Conservation (phyloP, 2,329 filamentous ascomycete genomes). For the Dothideomycetes sp. region DNA sequence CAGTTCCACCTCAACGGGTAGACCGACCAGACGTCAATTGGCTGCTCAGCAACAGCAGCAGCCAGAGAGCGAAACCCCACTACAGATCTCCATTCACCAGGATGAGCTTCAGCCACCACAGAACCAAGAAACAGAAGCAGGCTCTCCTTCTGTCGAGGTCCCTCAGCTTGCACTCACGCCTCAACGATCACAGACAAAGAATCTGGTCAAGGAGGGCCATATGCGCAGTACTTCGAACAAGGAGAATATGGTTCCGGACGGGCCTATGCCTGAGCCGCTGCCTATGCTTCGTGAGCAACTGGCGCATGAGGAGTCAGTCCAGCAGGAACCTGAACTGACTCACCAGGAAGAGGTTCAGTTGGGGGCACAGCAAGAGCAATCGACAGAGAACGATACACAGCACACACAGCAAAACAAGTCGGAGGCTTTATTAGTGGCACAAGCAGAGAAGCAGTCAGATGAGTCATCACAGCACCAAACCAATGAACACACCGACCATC, state of each 20-base stretch:
- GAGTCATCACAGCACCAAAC: no score
- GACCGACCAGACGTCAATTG: background rate
- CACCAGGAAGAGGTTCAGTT: no score
- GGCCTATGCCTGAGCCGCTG: slow-evolving; percentile 13
- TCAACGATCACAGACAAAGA: slow-evolving; percentile 19
- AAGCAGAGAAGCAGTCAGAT: no score
- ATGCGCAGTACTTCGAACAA: slow-evolving; percentile 26
- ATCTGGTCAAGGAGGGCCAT: slow-evolving; percentile 18
- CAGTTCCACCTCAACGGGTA: slow-evolving; percentile 2
- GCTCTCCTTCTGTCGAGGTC: slow-evolving; percentile 12
- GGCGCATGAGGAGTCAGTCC: slow-evolving; percentile 43
- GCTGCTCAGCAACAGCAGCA: slow-evolving; percentile 1
- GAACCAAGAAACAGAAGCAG: background rate
- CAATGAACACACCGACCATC: no score
- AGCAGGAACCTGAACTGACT: no score
- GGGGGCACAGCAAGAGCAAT: no score
- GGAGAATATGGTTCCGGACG: slow-evolving; percentile 22
- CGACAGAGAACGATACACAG: no score
- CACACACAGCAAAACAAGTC: no score
- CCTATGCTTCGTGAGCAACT: slow-evolving; percentile 30
- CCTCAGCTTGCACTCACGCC: slow-evolving; percentile 18
- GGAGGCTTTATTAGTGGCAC: no score
- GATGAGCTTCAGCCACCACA: no score
- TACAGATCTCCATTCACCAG: slow-evolving; percentile 16
- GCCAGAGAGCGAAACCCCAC: slow-evolving; percentile 20